Percentiles rank a stretch among this genome's conserved stretches.
phyloP scores from a whole-genome alignment of 768 basidiomycete genomes.

The Russula emetica region DNA sequence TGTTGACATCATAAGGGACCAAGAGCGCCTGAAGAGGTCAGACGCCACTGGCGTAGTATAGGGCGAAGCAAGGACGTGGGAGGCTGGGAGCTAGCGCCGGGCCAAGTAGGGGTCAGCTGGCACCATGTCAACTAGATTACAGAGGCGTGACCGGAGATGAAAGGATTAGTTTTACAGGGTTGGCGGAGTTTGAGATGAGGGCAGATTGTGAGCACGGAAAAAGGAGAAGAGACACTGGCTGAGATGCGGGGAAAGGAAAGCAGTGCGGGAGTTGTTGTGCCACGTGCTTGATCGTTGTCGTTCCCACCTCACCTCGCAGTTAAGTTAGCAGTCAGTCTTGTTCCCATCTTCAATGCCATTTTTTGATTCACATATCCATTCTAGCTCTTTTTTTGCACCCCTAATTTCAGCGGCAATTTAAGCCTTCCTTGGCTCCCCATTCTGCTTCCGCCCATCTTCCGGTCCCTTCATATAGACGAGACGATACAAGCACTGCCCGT shows the following conservation, averaged over 20 bases:
- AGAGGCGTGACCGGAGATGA: conserved; percentile 17
- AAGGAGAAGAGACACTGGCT: too few species aligned
- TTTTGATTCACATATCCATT: neutral
- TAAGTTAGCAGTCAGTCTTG: conserved; percentile 17
- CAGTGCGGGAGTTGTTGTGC: neutral
- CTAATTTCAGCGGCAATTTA: conserved; percentile 6
- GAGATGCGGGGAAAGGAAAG: conserved; percentile 9
- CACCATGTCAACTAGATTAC: conserved; percentile 20
- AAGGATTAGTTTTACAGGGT: neutral
- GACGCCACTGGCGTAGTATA: conserved; percentile 1
- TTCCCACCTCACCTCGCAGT: conserved; percentile 5
- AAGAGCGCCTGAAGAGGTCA: conserved; percentile 12
- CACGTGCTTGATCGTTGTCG: neutral
- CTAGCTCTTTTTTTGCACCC: conserved; percentile 16
- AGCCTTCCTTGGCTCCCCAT: neutral
- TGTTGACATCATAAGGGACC: conserved; percentile 16
- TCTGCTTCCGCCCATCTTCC: conserved; percentile 16
- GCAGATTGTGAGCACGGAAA: too few species aligned
- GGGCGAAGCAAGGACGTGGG: conserved; percentile 26
- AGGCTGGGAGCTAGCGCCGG: conserved; percentile 18
- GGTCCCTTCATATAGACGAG: conserved; percentile 23
- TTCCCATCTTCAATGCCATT: neutral
- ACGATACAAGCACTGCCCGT: conserved; percentile 1
- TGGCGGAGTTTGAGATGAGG: conserved; percentile 2
- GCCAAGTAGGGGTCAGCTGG: conserved; percentile 4